Evolutionary conservation across 2,329 filamentous ascomycete species (phyloP), one percentile per base, ranked within the genome.

Genomic region (Arthrobotrys pseudoclavata): DNA sequence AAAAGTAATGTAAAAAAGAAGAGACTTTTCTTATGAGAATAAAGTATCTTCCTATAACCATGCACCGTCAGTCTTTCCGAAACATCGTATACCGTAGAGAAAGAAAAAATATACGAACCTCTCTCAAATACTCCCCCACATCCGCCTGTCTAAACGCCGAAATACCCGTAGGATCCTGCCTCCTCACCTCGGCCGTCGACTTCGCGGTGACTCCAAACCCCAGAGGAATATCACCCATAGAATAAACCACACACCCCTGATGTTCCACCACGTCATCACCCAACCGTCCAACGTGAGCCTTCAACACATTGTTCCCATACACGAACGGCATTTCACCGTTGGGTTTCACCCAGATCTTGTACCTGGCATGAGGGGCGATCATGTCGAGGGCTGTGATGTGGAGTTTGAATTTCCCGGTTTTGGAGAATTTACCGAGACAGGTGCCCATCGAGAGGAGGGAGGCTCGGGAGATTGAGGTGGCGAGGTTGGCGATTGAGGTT

Each of bases 241-340:
- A 91, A 85, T 93, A 90, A 22, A 99, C 92, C 55, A 99, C 89
- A 12, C 97, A 91, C 48, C 96, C 96, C 82, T 94, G 91, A 84
- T 98, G 94, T 85, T 97, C 94, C 0, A 95, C 94, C 82, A 92
- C 94, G 86, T 98, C 95, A 82, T 97, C 94, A 47, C 90, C 92
- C 90, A 92, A 95, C 79, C 94, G 86, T 20, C 93, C 93, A 18
- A 96, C 89, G 83, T 94, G 91, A 34, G 91, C 91, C 84, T 93
- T 93, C 81, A 96, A 89, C 64, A 97, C 87, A 84, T 98, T 94
- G 71, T 93, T 92, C 66, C 96, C 96, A 85, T 98, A 99, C 55
- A 99, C 86, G 84, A 97, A 98, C 0, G 96, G 95, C 94, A 97
- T 97, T 82, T 96, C 94, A 80, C 96, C 96, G 85, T 98, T 98